phyloP scores from a whole-genome alignment of 495 filamentous ascomycete species.

The Podospora fimiseda region DNA sequence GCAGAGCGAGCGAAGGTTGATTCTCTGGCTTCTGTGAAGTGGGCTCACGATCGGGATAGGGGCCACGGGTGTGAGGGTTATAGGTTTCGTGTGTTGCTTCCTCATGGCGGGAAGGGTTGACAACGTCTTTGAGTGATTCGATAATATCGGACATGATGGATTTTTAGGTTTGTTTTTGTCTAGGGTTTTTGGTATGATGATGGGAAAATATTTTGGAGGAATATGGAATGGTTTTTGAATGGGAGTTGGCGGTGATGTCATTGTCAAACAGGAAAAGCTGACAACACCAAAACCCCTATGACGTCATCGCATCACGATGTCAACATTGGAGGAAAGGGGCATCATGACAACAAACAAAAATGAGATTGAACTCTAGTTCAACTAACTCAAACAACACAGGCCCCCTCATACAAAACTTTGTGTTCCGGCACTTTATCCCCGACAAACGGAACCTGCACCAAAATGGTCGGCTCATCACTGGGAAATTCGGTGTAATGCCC shows the following conservation, averaged over 20 bases:
- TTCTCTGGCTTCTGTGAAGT: not conserved
- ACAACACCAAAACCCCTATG: not conserved
- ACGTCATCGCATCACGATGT: not conserved
- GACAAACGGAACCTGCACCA: constrained; percentile 24
- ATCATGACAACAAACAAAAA: not conserved
- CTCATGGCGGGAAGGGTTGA: constrained; percentile 22
- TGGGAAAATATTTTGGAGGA: not conserved
- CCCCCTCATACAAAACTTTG: constrained; percentile 18
- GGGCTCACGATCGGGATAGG: constrained; percentile 16
- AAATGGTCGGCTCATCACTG: constrained; percentile 23
- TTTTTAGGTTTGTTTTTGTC: not conserved
- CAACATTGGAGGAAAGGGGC: not conserved
- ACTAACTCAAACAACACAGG: constrained; percentile 10
- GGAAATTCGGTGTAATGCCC: constrained; percentile 28
- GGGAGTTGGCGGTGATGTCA: not conserved
- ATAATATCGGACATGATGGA: constrained; percentile 21
- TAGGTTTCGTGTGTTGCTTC: constrained; percentile 20
- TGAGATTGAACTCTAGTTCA: not conserved
- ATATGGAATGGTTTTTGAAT: not conserved
- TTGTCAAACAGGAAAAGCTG: not conserved
- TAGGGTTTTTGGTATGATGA: not conserved
- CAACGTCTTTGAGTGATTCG: constrained; percentile 21
- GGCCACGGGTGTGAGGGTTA: constrained; percentile 16
- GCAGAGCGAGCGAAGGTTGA: constrained; percentile 3
- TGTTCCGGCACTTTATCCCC: constrained; percentile 19